phyloP scores from a whole-genome alignment of 2,329 filamentous ascomycete species.

The Epichloe gansuensis region DNA sequence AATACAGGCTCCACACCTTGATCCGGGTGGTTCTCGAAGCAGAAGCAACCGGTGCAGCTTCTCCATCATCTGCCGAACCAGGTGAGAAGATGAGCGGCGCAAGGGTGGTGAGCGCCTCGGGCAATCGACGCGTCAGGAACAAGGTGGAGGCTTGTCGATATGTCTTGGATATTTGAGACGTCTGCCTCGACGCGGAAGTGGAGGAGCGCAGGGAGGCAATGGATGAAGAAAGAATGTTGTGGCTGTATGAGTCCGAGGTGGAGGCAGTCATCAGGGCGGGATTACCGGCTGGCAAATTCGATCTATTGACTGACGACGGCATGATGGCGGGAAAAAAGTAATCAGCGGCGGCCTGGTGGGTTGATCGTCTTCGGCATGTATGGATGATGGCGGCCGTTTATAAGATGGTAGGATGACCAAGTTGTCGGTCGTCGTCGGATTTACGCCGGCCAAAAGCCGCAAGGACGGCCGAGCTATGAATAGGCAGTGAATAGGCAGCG shows the following conservation, averaged over 20 bases:
- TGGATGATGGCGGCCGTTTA: background rate
- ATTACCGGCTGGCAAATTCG: constrained; percentile 31
- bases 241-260: constrained; percentile 31
- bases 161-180: constrained; percentile 71
- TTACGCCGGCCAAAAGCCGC: background rate
- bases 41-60: constrained; percentile 61
- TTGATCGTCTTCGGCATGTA: background rate
- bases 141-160: constrained; percentile 91
- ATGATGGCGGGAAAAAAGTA: constrained; percentile 15
- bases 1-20: constrained; percentile 95
- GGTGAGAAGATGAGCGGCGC: constrained; percentile 63
- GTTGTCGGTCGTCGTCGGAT: background rate
- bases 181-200: constrained; percentile 45
- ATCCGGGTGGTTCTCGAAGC: constrained; percentile 74
- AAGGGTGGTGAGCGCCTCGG: constrained; percentile 77
- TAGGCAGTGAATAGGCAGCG: background rate
- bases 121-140: constrained; percentile 84
- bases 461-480: background rate
- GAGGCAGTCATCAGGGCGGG: constrained; percentile 25
- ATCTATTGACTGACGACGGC: constrained; percentile 32
- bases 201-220: constrained; percentile 56
- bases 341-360: background rate
- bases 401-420: background rate
- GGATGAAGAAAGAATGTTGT: constrained; percentile 47
- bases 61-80: constrained; percentile 34